Evolutionary conservation across 1,284 basidiomycete species (phyloP), one percentile per base, ranked within the genome.

Genomic region (Spongispora temasekensis): DNA sequence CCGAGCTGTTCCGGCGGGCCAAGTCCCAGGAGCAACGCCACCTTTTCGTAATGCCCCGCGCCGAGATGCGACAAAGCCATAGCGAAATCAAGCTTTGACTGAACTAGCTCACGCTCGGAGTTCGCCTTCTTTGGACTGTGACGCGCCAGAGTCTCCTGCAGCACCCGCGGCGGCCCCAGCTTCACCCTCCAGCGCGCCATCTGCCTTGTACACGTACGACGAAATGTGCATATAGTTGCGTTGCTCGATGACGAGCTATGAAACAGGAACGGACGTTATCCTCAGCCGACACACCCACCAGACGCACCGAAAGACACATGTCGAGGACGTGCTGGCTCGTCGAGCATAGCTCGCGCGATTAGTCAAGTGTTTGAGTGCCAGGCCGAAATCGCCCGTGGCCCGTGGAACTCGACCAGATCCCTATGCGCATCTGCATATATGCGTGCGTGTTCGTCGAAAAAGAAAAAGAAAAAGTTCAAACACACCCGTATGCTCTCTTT

Each of bases 191-290:
- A 96, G 79, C 1, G 94, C 91, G 1, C 90, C 87, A 60, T 95
- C 94, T 9, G 94, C 94, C 77, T 97, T 97, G 84, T 89, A 93
- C 46, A 95, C 87, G 71, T 95, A 95, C 4, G 91, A 93, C 19
- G 88, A 81, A 44, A 96, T 84, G 68, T 94, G 92, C 1, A 87
- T 78, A 73, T 91, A 95, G 74, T 93, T 93, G 61, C 86, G 81
- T 72, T 94, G 87, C 73, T 94, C 90, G 59, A 95, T 84, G 32
- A 95, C 82, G 56, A 91, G 83, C 91, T 93, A 67, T 35, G 25
- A 52, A 52, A 50, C 46, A 32, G 5, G 37, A 34, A 55, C 37
- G 31, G 44, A 60, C 30, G 50, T 8, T 15, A 25, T 31, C 30
- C n/a, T 23, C 50, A 44, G 23, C 9, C 8, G 2, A 21, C 12